Base-by-base conservation (phyloP, 805 yeast genomes). In the Babjeviella inositovora region DNA sequence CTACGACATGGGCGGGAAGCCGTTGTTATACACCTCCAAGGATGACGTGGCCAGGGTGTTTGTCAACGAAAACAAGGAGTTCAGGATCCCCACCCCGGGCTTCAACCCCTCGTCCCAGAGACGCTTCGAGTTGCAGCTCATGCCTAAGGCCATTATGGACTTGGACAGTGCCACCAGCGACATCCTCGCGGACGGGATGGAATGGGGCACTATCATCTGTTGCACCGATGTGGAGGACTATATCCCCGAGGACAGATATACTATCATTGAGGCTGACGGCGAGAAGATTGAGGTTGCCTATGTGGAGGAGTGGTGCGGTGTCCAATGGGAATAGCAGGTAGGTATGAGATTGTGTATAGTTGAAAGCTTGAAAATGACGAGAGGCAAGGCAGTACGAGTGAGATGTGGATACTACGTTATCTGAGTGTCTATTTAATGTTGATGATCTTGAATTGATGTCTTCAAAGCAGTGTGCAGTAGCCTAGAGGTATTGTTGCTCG, bases 141-240 rank as follows among this genome's bases (percentile, higher is more conserved):
- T 87, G 96, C 98, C 98, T 3, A 81, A 81, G 42, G 68, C 84
- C 25, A 87, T 90, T 25, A 56, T 80, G 23, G 87, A 81, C 37
- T 56, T 90, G 21, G 96, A 87, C 41, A 57, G 55, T 20, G 46
- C 50, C 14, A 38, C 44, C 9, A 51, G 43, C 23, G 15, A 26
- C 38, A 50, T 45, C 36, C 51, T 77, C 3, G 36, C 62, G 20
- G 68, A 68, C 17, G 96, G 97, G 8, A 87, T 87, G 93, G 92
- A 87, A 31, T 90, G 98, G 98, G 97, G 96, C 2, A 79, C 97
- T 0, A 77, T 90, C 15, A 51, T 81, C 13, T 77, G 87, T 2
- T 79, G 72, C 19, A 80, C 95, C 0, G 84, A 80, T 34, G 46
- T 49, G 6, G 72, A 68, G 32, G 92, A 80, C 39, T 67, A 53